A percentile compares a stretch with the other conserved stretches of the same genome.
phyloP scores from a whole-genome alignment of 306 rosid genomes.

The Fragaria vesca region DNA sequence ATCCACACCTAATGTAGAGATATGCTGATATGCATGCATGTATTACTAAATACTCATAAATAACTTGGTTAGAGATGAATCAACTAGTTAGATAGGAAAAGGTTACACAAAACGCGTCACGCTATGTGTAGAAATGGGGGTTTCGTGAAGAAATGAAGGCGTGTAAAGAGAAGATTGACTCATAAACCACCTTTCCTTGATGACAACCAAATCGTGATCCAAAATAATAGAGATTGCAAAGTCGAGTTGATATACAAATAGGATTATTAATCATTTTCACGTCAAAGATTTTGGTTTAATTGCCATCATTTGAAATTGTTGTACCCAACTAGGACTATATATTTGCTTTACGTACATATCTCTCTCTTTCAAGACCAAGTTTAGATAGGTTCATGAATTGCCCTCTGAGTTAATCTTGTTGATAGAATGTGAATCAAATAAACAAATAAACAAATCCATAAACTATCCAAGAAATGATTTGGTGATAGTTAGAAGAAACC shows the following conservation, averaged over 20 bases:
- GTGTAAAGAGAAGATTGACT: conserved; percentile 36
- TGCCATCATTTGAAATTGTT: neutral
- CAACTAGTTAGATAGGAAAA: conserved; percentile 12
- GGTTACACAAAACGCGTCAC: neutral
- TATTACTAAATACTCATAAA: neutral
- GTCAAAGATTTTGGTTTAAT: neutral
- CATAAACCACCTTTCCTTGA: conserved; percentile 28
- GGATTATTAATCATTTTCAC: neutral
- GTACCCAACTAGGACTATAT: conserved; percentile 12
- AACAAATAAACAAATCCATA: neutral
- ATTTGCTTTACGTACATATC: neutral
- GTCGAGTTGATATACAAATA: neutral
- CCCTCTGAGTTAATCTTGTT: neutral
- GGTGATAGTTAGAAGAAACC: conserved; percentile 25
- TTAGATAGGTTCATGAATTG: neutral
- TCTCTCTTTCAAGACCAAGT: neutral
- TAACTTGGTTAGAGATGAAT: neutral
- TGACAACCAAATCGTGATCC: conserved; percentile 1
- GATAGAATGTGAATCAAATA: neutral
- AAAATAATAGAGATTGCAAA: neutral
- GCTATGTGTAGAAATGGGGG: conserved; percentile 34
- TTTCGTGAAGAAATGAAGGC: conserved; percentile 51
- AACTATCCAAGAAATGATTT: conserved; percentile 35
- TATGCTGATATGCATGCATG: neutral
- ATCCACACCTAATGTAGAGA: conserved; percentile 50